phyloP scores from a whole-genome alignment of 2,329 filamentous ascomycete genomes.

The Colletotrichum somersetense region DNA sequence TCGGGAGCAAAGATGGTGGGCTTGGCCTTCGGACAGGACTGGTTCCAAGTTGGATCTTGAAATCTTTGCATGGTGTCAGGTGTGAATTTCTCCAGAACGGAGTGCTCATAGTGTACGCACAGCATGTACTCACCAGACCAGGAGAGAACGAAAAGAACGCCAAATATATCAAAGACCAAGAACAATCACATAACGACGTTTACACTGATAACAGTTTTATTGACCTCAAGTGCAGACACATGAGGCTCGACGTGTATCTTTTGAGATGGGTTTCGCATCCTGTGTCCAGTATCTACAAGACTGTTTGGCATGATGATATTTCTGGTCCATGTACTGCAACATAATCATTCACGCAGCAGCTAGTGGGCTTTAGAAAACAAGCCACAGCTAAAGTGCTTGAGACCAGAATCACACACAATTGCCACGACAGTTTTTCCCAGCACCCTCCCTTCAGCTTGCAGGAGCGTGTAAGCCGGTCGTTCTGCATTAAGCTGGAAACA shows the following conservation, averaged over 20 bases:
- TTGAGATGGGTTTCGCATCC: not conserved
- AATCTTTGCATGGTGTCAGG: not conserved
- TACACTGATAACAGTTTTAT: no score
- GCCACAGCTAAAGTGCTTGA: no score
- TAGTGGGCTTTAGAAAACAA: conserved; percentile 37
- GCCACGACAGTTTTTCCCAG: conserved; percentile 14
- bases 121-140: no score
- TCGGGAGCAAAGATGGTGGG: not conserved
- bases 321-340: not conserved
- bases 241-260: not conserved
- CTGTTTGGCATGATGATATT: not conserved
- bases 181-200: no score
- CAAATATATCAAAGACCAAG: no score
- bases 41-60: not conserved
- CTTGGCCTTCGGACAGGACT: not conserved
- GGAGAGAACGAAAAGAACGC: no score
- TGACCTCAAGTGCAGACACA: not conserved
- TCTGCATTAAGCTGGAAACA: not conserved
- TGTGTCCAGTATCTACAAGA: not conserved
- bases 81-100: no score
- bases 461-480: not conserved
- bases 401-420: conserved; percentile 27
- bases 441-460: not conserved
- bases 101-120: no score
- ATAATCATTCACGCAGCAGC: not conserved